Base-by-base conservation (phyloP, 116 monocot genomes). In the Trichopus zeylanicus region DNA sequence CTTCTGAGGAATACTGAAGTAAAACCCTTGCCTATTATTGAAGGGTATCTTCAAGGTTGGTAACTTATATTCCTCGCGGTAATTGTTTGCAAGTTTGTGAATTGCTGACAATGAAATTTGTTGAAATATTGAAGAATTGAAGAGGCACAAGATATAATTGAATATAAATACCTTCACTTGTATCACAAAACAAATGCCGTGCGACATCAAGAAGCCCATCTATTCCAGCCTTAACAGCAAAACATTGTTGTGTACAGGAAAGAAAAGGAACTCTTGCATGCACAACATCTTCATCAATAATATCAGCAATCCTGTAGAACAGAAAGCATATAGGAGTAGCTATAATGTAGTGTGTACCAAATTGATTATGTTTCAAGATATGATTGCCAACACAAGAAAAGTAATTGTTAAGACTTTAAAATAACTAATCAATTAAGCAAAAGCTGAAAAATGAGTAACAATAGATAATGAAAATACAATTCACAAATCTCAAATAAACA, bases 191-290 rank as follows among this genome's bases (percentile, higher is more conserved):
- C n/a, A 76, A 81, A 38, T 82, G 80, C 5, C 99, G 63, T 32
- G 99, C 88, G 60, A 99, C 76, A 81, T 99, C 99, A 69, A 99
- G 77, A 66, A 85, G 79, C 6, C 86, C 88, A 78, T 99, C 92
- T 20, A 88, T 78, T 57, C 88, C 92, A 63, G 88, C 64, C 63
- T 92, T 99, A 26, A 99, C 69, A 68, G 99, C 99, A 85, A 99
- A 99, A 71, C 99, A 99, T 29, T 92, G 92, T 74, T 99, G 92
- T 31, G 92, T 99, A 57, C 80, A 81, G 23, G 92, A 70, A 75
- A 92, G 75, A 99, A 99, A 99, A 65, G 99, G 81, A 62, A 78
- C 80, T 67, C 85, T 80, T 59, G 99, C 69, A 78, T 92, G 99
- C 29, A 92, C 75, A 20, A 88, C 83, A 68, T 85, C 92, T 66